Base-by-base conservation (phyloP, 257 asterid genomes). In the Eucommia ulmoides region DNA sequence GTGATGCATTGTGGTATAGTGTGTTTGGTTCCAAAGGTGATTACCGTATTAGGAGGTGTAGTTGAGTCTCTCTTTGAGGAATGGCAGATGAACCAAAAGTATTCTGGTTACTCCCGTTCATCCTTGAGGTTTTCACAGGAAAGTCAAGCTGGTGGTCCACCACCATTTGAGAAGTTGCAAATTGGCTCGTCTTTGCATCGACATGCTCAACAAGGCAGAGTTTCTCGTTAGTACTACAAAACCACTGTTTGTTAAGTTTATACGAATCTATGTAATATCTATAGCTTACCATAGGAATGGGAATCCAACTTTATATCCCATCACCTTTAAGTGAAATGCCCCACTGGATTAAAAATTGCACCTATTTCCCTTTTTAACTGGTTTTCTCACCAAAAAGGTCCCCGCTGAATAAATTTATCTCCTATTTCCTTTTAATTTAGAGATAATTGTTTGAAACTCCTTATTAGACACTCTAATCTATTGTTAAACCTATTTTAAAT, bases 1-100 rank as follows among this genome's bases (percentile, higher is more conserved):
- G 62, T 58, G 24, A 62, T 86, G 44, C 65, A 46, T 53, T 52
- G 74, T 51, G 88, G 94, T 48, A 80, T 82, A 56, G 65, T 82
- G 72, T 80, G 92, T 62, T 75, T 86, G 66, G 75, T 73, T 56
- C 57, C 71, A 50, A 74, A 74, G 66, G 58, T 59, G 20, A 60
- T 74, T 41, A 72, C 76, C 16, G 55, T 80, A 23, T 62, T 86
- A 60, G 96, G 96, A 51, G 94, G 96, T 54, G 48, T 66, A 44
- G 96, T 83, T 69, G 79, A 79, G 72, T 75, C 94, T 29, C 94
- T 86, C 50, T 73, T 58, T 56, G 94, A 86, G 56, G 96, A 86
- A 72, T 83, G 93, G 89, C 79, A 82, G 67, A 73, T 80, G 75
- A 81, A 83, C 68, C 68, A 76, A 64, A 83, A 83, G 67, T 86